A percentile compares a stretch with the other conserved stretches of the same genome.
phyloP scores from a whole-genome alignment of 2,329 filamentous ascomycete species.

The Fusarium verrucosum region DNA sequence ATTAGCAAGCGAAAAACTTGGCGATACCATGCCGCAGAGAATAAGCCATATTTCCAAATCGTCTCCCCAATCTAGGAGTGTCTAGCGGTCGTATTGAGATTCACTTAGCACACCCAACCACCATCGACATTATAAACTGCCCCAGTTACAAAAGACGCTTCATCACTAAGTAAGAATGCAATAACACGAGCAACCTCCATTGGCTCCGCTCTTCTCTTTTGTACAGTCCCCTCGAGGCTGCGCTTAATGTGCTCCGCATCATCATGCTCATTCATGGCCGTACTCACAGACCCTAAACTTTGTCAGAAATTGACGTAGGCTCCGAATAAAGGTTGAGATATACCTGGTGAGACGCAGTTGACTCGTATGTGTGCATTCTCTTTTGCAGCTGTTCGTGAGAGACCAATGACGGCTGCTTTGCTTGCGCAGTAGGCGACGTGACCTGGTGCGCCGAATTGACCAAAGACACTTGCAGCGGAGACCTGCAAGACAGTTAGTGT shows the following conservation, averaged over 20 bases:
- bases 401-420: constrained; percentile 46
- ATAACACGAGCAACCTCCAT: constrained; percentile 29
- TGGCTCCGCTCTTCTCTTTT: constrained; percentile 24
- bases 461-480: constrained; percentile 47
- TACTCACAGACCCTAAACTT: constrained; percentile 20
- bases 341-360: constrained; percentile 31
- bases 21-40: too few relatives aligned
- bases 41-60: too few relatives aligned
- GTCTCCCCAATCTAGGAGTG: too few relatives aligned
- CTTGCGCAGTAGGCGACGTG: constrained; percentile 46
- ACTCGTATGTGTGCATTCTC: constrained; percentile 34
- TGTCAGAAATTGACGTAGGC: neutral
- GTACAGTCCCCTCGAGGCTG: constrained; percentile 14
- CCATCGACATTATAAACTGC: constrained; percentile 54
- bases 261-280: constrained; percentile 27
- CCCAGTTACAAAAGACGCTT: constrained; percentile 40
- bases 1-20: too few relatives aligned
- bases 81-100: too few relatives aligned
- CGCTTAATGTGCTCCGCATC: constrained; percentile 18
- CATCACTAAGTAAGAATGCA: constrained; percentile 40
- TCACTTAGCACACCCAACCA: constrained; percentile 41
- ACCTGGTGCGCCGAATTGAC: constrained; percentile 45
- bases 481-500: constrained; percentile 43
- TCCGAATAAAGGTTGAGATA: neutral
- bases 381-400: constrained; percentile 45